These are phyloP conservation scores for Tolypocladium ovalisporum DNA, from an alignment of 2,329 filamentous ascomycete genomes.

Conservation along the genomic window DNA sequence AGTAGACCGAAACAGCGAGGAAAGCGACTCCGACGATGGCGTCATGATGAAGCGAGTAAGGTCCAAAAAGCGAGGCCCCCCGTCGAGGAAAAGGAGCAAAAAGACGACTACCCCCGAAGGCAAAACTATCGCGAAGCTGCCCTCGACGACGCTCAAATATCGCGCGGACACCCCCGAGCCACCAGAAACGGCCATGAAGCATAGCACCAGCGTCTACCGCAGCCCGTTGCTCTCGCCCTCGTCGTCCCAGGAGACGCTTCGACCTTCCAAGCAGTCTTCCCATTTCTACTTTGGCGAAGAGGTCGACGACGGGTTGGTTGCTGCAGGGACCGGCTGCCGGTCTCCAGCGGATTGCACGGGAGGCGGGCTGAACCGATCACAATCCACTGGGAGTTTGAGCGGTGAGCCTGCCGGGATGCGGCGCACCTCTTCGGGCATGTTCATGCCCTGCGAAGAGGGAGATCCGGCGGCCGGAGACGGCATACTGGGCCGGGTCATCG, in stretches of 20 bases:
- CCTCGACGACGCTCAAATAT: slow-evolving; percentile 80
- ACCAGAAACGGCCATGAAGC: slow-evolving; percentile 50
- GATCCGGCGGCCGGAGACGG: slow-evolving; percentile 50
- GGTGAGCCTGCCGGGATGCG: slow-evolving; percentile 53
- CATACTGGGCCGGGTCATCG: slow-evolving; percentile 68
- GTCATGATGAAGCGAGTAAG: slow-evolving; percentile 70
- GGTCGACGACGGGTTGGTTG: slow-evolving; percentile 36
- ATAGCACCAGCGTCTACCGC: slow-evolving; percentile 35
- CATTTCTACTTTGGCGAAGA: slow-evolving; percentile 53
- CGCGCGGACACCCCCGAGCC: slow-evolving; percentile 65
- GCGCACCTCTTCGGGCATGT: slow-evolving; percentile 77
- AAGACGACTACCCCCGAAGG: slow-evolving; percentile 46
- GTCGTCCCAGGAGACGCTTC: slow-evolving; percentile 72
- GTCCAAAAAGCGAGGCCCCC: slow-evolving; percentile 44
- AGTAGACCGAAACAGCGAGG: slow-evolving; percentile 38
- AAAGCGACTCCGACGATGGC: slow-evolving; percentile 64
- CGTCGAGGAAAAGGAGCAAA: slow-evolving; percentile 29
- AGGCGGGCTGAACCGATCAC: slow-evolving; percentile 31
- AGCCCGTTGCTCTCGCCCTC: slow-evolving; percentile 55
- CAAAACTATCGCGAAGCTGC: slow-evolving; percentile 80
- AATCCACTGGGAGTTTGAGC: slow-evolving; percentile 37
- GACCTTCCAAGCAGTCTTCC: slow-evolving; percentile 55
- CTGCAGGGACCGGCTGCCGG: slow-evolving; percentile 20
- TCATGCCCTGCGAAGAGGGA: slow-evolving; percentile 76
- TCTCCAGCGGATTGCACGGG: slow-evolving; percentile 12